Evolutionary conservation across 306 rosid genomes (phyloP), one percentile per base, ranked within the genome.

Genomic region (Lathyrus sativus): DNA sequence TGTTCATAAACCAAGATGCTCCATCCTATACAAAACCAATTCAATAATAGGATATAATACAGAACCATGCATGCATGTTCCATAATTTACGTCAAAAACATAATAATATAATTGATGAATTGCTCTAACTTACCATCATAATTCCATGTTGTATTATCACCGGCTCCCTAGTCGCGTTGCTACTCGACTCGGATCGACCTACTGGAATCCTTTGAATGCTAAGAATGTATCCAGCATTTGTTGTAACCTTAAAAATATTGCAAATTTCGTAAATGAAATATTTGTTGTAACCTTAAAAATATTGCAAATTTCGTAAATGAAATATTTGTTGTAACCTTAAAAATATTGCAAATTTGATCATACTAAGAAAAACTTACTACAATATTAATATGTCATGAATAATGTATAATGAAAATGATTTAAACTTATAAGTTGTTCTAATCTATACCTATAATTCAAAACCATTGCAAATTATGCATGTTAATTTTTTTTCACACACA

Each of bases 121-220:
- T 56, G n/a, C 0, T 33, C 0, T 39, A 0, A 62, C 81, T 77
- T 84, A 92, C 98, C 87, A 81, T 88, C 26, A 83, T 45, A 11
- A 87, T 73, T n/a, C 98, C 98, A 18, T 92, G 98, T 3, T 92
- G 96, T 48, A 89, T 9, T 24, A 92, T 68, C 46, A 89, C 88
- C 0, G 98, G 91, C 17, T 73, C 85, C 76, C 77, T 72, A 3
- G 53, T 70, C 29, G 33, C 56, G 22, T 35, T 22, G 2, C 31
- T 37, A 10, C 61, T 9, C 11, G 8, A 66, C 7, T 68, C 48
- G 5, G 11, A 14, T 22, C 88, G 80, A 65, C 96, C 92, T 54
- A 77, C 75, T 11, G 85, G 84, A 17, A 89, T 92, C 48, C 98
- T 84, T 73, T 92, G 98, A 49, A 89, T 3, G 62, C 85, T 78